Conservation (phyloP, 371 early-diverging fungal species). For the Mucor racemosus region DNA sequence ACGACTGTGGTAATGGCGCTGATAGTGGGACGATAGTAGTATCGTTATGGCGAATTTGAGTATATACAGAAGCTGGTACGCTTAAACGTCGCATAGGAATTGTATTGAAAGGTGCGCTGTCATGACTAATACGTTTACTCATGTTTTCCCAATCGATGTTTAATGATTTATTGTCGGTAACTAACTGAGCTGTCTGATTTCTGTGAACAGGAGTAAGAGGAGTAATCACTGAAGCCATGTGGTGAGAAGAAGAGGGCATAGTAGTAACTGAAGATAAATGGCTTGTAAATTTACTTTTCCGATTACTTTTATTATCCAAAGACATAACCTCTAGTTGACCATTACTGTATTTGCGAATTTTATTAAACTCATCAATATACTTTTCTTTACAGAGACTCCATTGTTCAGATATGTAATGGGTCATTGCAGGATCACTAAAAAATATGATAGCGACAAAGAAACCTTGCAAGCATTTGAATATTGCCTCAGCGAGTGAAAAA, state of each 20-base stretch:
- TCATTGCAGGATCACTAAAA: constrained; percentile 38
- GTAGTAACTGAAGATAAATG: not conserved
- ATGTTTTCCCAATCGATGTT: not conserved
- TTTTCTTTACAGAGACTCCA: constrained; percentile 4
- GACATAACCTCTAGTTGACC: constrained; percentile 3
- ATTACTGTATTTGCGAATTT: constrained; percentile 2
- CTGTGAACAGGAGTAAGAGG: no score
- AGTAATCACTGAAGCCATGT: not conserved
- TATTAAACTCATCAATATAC: constrained; percentile 1
- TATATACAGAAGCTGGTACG: constrained; percentile 7
- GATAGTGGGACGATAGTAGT: not conserved
- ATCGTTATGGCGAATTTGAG: not conserved
- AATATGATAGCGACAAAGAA: constrained; percentile 33
- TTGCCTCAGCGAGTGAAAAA: constrained; percentile 1
- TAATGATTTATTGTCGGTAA: not conserved
- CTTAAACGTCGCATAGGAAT: constrained; percentile 7
- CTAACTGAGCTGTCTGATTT: not conserved
- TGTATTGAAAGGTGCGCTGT: not conserved
- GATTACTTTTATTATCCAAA: not conserved
- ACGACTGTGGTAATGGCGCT: not conserved
- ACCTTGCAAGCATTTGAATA: constrained; percentile 26
- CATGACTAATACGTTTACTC: not conserved
- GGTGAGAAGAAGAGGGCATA: not conserved
- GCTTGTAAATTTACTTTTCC: not conserved
- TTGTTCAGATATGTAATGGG: not conserved